Evolutionary conservation across 495 filamentous ascomycete genomes (phyloP), one percentile per base, ranked within the genome.

Genomic region (Letharia lupina): DNA sequence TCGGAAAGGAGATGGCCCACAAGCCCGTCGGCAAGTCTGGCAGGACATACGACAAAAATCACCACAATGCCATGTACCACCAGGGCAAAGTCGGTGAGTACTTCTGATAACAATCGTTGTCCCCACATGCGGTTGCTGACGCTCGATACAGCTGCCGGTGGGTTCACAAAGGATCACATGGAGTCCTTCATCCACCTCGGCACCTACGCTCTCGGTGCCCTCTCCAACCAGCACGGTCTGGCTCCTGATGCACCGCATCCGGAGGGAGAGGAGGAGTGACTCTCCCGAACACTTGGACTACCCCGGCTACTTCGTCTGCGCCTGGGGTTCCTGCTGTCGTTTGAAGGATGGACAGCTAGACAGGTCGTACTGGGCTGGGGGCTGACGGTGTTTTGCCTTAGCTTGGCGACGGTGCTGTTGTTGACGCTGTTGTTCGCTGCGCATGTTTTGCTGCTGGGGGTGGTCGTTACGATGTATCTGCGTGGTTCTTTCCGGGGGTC

Each of bases 151-250:
- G 66, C 66, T 20, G 18, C 18, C 41, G 57, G 41, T 4, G 61
- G 66, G 20, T 68, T 68, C 61, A 68, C 66, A 40, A 60, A 52
- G 16, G 66, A 68, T 3, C 66, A 68, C 57, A 68, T 64, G 66
- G 61, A 68, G 16, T 68, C 66, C 31, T 68, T 68, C 66, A 48
- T 68, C 31, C 61, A 68, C 18, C 61, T 68, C 28, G 66, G 66
- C 4, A 64, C 61, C 48, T 68, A 68, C 57, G 66, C 61, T 45
- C 61, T 68, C 47, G 66, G 66, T 12, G 66, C 66, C 12, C 62
- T 68, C 42, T 37, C 66, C 6, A 68, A 68, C 47, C 66, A 68
- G 61, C 61, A 68, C 62, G 39, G 66, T 31, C 66, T 68, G 11
- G 54, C 61, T 41, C 66, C 66, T 42, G 42, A 35, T 12, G 61